phyloP scores from a whole-genome alignment of 305 asterid genomes.

The Fraxinus ornus region DNA sequence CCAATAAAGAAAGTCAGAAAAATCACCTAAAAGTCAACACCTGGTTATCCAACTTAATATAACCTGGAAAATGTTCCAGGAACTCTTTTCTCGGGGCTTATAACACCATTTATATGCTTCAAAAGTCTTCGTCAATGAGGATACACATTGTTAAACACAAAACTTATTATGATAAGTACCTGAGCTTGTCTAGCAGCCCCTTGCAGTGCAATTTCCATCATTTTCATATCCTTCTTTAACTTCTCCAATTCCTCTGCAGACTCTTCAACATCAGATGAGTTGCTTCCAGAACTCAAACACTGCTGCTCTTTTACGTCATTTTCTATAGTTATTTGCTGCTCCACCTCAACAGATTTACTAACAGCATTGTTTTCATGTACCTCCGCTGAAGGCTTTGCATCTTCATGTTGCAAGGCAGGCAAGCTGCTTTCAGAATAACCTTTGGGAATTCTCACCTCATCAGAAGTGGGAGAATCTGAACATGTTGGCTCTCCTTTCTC shows the following conservation, averaged over 20 bases:
- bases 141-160: conserved; percentile 13
- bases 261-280: conserved; percentile 37
- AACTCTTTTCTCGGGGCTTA: neutral
- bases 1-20: neutral
- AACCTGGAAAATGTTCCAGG: neutral
- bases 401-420: conserved; percentile 27
- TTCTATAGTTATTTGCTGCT: conserved; percentile 35
- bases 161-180: conserved; percentile 38
- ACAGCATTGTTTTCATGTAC: conserved; percentile 36
- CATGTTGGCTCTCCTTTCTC: conserved; percentile 41
- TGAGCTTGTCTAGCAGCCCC: conserved; percentile 99
- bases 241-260: conserved; percentile 63
- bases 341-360: conserved; percentile 37
- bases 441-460: conserved; percentile 38
- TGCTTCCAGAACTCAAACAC: conserved; percentile 38
- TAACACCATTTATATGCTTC: neutral
- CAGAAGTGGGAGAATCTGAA: conserved; percentile 41
- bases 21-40: neutral
- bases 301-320: conserved; percentile 35
- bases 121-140: neutral
- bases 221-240: conserved; percentile 79
- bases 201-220: conserved; percentile 91
- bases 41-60: neutral
- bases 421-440: conserved; percentile 38
- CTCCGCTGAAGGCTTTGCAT: conserved; percentile 35